Base-by-base conservation (phyloP, 2,329 filamentous ascomycete species). In the Scedosporium minutisporum region DNA sequence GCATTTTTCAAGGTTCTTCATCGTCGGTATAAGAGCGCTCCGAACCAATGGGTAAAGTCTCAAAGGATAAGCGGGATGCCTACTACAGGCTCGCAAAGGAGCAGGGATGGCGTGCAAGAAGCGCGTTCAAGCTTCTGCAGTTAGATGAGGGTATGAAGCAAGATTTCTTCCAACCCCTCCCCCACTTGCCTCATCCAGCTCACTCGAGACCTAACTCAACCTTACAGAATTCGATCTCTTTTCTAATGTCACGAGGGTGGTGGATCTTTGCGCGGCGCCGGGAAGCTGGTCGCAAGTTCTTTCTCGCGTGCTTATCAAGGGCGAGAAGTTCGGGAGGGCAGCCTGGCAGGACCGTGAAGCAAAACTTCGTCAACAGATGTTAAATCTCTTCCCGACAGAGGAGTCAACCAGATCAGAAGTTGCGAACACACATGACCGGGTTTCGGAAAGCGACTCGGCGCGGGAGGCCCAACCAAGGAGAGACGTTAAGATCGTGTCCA, bases 71-170 rank as follows among this genome's bases (percentile, higher is more conserved):
- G 78, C 90, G 95, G 61, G 95, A 99, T 74, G 93, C 93, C 57
- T 99, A 99, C 77, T 99, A 99, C 72, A 86, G 95, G 62, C 89
- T 99, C 7, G 95, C 95, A 18, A 99, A 99, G 77, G 95, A 99
- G 75, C 95, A 99, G 80, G 96, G 96, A 66, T 99, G 95, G 93
- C 90, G 95, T 42, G 95, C 95, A 29, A 85, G 95, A 63, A 96
- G 92, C 67, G 95, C 95, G 7, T 99, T 97, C 80, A 99, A 99
- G 76, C 85, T 99, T 25, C 86, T 99, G 12, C 95, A 99, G 75
- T 86, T 99, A 25, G 93, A 99, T 73, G 92, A 88, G 78, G 85
- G 85, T 86, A 64, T 64, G 69, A 64, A 16, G 6, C 27, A 27
- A 38, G 33, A 58, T 33, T 42, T 51, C 59, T 57, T 63, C 61